These are phyloP conservation scores for Ajuga chamaepitys DNA, from an alignment of 257 asterid genomes.

Conservation along the genomic window DNA sequence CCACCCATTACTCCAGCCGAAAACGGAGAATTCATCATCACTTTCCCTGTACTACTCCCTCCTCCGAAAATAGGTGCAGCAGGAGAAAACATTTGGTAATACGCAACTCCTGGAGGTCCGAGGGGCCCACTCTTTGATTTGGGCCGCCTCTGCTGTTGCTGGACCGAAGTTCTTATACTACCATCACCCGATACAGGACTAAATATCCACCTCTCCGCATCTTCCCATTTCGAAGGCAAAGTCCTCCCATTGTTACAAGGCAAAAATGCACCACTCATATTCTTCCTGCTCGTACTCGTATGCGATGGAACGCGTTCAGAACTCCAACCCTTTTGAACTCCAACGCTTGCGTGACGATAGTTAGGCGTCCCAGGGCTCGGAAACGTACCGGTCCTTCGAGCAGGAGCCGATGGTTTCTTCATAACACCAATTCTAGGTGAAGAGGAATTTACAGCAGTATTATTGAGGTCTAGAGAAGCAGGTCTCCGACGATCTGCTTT, in stretches of 20 bases:
- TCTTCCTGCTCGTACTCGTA: constrained; percentile 38
- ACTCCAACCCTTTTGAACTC: constrained; percentile 90
- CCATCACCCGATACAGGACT: constrained; percentile 83
- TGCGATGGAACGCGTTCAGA: constrained; percentile 82
- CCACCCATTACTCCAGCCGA: constrained; percentile 53
- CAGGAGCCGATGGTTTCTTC: constrained; percentile 48
- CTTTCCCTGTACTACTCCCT: constrained; percentile 32
- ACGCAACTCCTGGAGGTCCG: constrained; percentile 80
- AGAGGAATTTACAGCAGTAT: constrained; percentile 39
- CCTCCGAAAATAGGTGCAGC: constrained; percentile 46
- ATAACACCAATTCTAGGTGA: constrained; percentile 55
- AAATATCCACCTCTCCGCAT: constrained; percentile 97
- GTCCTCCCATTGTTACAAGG: constrained; percentile 65
- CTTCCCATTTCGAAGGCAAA: constrained; percentile 97
- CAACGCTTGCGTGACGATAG: constrained; percentile 52
- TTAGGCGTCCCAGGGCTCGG: constrained; percentile 94
- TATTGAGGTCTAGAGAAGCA: constrained; percentile 73
- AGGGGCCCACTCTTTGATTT: constrained; percentile 97
- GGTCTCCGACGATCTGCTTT: constrained; percentile 60
- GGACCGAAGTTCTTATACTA: constrained; percentile 40
- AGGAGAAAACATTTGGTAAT: constrained; percentile 76
- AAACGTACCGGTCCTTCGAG: constrained; percentile 42
- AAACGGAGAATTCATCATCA: constrained; percentile 56
- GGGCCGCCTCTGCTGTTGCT: constrained; percentile 69
- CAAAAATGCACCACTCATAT: constrained; percentile 37